Percentiles rank a stretch among this genome's conserved stretches.
These are phyloP conservation scores for Clavispora fructus DNA, from an alignment of 805 yeast species.

Conservation along the genomic window DNA sequence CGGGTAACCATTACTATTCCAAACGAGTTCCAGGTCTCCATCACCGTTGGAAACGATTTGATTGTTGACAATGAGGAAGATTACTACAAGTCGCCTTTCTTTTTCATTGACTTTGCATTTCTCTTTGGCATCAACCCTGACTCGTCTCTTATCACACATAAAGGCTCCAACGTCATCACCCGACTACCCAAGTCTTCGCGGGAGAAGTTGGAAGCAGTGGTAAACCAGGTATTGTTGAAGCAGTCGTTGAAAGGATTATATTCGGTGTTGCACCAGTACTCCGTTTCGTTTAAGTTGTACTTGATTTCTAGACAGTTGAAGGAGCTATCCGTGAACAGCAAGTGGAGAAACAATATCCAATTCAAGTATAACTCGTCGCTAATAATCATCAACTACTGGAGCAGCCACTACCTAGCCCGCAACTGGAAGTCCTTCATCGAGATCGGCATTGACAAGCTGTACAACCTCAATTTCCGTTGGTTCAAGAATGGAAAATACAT, in stretches of 20 bases:
- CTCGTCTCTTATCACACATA: constrained; percentile 26
- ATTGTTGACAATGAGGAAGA: constrained; percentile 46
- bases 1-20: constrained; percentile 60
- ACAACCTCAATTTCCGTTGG: constrained; percentile 56
- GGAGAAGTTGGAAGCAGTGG: constrained; percentile 46
- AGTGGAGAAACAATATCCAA: constrained; percentile 58
- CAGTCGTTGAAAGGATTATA: constrained; percentile 50
- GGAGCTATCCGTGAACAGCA: constrained; percentile 37
- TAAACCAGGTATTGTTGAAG: constrained; percentile 47
- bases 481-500: constrained; percentile 48
- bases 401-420: constrained; percentile 36
- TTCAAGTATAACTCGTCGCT: constrained; percentile 53
- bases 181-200: constrained; percentile 26
- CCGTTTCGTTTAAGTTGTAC: constrained; percentile 61
- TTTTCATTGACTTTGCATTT: constrained; percentile 71
- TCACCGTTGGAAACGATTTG: constrained; percentile 64
- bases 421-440: constrained; percentile 52
- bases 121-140: constrained; percentile 45
- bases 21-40: constrained; percentile 54
- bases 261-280: constrained; percentile 51
- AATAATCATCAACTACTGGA: constrained; percentile 63
- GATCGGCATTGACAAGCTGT: constrained; percentile 48
- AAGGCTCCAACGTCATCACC: constrained; percentile 21
- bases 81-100: constrained; percentile 53
- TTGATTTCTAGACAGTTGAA: constrained; percentile 54